Evolutionary conservation across 1,284 basidiomycete genomes (phyloP).

Genomic region (Phellinidium pouzarii): DNA sequence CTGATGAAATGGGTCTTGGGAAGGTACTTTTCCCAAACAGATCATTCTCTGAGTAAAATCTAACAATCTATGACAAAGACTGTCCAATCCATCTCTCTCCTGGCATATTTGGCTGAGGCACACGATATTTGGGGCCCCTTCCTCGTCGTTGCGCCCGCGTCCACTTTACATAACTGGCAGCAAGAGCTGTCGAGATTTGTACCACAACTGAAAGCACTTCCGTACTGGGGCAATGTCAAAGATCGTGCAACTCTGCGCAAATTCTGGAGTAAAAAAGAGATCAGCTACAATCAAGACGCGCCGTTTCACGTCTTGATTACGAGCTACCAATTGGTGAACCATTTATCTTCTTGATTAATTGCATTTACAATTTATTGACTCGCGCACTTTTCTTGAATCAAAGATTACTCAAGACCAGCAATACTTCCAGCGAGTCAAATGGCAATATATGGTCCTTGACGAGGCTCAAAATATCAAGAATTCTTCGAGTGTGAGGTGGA

Average conservation of each 20-base stretch:
- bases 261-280: constrained; percentile 98
- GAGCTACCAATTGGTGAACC: constrained; percentile 83
- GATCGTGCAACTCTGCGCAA: constrained; percentile 92
- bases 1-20: constrained; percentile 98
- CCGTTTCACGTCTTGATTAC: constrained; percentile 98
- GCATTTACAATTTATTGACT: constrained; percentile 1
- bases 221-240: constrained; percentile 98
- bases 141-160: constrained; percentile 97
- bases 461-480: constrained; percentile 99
- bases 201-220: constrained; percentile 88
- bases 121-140: constrained; percentile 99
- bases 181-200: constrained; percentile 97
- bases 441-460: constrained; percentile 99
- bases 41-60: not conserved
- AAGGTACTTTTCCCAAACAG: constrained; percentile 48
- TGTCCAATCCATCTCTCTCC: constrained; percentile 95
- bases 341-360: constrained; percentile 24
- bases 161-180: constrained; percentile 99
- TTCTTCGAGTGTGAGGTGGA: constrained; percentile 96
- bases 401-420: constrained; percentile 96
- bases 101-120: constrained; percentile 94
- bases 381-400: not conserved
- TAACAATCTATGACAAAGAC: constrained; percentile 49
- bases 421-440: constrained; percentile 96
- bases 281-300: constrained; percentile 91